Percentiles rank a stretch among this genome's conserved stretches.
Evolutionary conservation across 1,284 basidiomycete genomes (phyloP).

Genomic region (Cutaneotrichosporon cutaneum): DNA sequence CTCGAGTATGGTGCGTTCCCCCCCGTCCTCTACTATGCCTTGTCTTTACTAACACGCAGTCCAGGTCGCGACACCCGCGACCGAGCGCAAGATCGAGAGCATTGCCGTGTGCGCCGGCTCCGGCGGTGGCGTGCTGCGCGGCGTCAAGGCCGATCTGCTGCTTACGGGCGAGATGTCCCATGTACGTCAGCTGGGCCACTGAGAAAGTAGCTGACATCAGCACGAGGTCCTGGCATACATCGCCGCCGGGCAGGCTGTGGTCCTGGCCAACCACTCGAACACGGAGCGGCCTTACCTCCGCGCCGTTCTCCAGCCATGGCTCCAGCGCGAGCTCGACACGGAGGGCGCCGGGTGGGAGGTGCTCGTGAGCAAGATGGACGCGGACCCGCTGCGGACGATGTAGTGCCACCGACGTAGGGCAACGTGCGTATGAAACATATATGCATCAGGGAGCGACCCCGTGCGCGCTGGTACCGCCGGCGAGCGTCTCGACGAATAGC

Average conservation of each 20-base stretch:
- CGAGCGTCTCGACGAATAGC: background rate
- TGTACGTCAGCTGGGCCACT: slow-evolving; percentile 55
- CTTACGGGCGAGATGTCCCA: slow-evolving; percentile 91
- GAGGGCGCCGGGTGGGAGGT: slow-evolving; percentile 28
- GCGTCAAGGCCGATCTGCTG: slow-evolving; percentile 72
- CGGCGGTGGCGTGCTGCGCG: slow-evolving; percentile 65
- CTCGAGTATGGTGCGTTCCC: slow-evolving; percentile 63
- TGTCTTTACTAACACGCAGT: too few relatives aligned
- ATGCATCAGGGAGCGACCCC: background rate
- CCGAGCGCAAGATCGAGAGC: slow-evolving; percentile 32
- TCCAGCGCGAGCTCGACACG: slow-evolving; percentile 59
- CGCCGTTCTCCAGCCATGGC: slow-evolving; percentile 61
- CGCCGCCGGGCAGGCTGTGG: slow-evolving; percentile 68
- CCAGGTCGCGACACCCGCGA: slow-evolving; percentile 65
- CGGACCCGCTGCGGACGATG: slow-evolving; percentile 24
- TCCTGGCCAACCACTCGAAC: slow-evolving; percentile 82
- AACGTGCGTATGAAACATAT: background rate
- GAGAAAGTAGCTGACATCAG: slow-evolving; percentile 52
- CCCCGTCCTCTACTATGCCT: background rate
- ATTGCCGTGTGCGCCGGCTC: slow-evolving; percentile 82
- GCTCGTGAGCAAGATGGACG: slow-evolving; percentile 19
- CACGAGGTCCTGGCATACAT: slow-evolving; percentile 78
- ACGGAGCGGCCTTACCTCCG: slow-evolving; percentile 84
- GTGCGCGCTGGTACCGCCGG: slow-evolving; percentile 3
- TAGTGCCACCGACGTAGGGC: too few relatives aligned